phyloP scores from a whole-genome alignment of 2,329 filamentous ascomycete genomes.

The Nigrospora sphaerica region DNA sequence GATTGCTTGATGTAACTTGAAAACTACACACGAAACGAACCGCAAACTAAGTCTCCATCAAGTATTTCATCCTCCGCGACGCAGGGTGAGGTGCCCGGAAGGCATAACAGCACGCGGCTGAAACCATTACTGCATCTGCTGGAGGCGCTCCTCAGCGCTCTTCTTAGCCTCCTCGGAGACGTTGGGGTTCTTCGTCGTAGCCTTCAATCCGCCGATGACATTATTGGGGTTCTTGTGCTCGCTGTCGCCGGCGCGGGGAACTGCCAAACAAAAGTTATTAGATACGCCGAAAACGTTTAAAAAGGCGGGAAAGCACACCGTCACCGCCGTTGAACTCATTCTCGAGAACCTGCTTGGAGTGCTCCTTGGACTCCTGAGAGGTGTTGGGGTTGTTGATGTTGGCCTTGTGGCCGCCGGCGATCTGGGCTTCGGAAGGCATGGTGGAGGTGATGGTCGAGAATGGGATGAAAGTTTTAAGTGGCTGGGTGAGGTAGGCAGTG shows the following conservation, averaged over 20 bases:
- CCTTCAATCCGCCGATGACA: conserved; percentile 43
- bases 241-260: conserved; percentile 23
- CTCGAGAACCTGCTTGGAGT: conserved; percentile 45
- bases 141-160: conserved; percentile 42
- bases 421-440: conserved; percentile 42
- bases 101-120: no score
- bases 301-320: conserved; percentile 12
- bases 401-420: conserved; percentile 53
- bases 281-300: neutral
- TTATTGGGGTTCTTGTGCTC: conserved; percentile 46
- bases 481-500: no score
- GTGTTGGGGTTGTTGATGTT: conserved; percentile 50
- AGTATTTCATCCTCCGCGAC: no score
- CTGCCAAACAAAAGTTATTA: conserved; percentile 3
- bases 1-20: no score
- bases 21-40: no score
- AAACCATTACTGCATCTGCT: conserved; percentile 26
- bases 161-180: conserved; percentile 49
- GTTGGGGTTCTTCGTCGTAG: conserved; percentile 49
- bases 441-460: conserved; percentile 11
- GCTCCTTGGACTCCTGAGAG: conserved; percentile 47
- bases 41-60: no score
- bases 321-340: conserved; percentile 37
- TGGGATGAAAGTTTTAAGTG: neutral
- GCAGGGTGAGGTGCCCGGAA: no score